Evolutionary conservation across 2,329 filamentous ascomycete genomes (phyloP), one percentile per base, ranked within the genome.

Genomic region (Lizonia empirigonia): DNA sequence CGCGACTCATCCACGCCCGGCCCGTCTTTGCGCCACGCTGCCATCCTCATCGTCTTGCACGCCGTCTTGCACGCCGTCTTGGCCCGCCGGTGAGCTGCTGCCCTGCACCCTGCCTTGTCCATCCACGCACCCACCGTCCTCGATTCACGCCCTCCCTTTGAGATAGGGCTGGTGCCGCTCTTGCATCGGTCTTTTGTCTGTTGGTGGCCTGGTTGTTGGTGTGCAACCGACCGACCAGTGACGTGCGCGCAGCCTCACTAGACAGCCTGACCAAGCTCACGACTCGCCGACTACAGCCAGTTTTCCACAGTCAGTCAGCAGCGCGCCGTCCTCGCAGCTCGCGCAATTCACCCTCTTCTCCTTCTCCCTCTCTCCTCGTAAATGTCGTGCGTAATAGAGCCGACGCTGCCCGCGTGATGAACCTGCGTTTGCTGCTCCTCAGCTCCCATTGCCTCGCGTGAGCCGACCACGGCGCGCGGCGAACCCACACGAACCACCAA

Each of bases 91-190:
- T 56, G 45, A 54, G 47, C 41, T 44, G 34, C 44, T 51, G 50
- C 49, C 34, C 23, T 19, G 26, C 39, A 26, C 47, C 47, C 32
- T 39, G 16, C 40, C 23, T 34, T 41, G 30, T 41, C 29, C 15
- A 39, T 33, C 19, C 48, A 51, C 36, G 35, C 48, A 35, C 19
- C 39, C 40, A n/a, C n/a, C n/a, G n/a, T n/a, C n/a, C n/a, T n/a
- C n/a, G n/a, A n/a, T n/a, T n/a, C n/a, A n/a, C n/a, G n/a, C n/a
- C n/a, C n/a, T n/a, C n/a, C n/a, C n/a, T 64, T 54, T 52, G 58
- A 59, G 57, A 64, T 69, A 70, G 67, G 66, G 64, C 68, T 70
- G 66, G 59, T 63, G 19, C 62, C 59, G 58, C 64, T 60, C 56
- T 50, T 62, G 63, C 65, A 62, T 63, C 65, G 56, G 62, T 50